Evolutionary conservation across 129 eudicot genomes (phyloP).

Genomic region (Sambucus nigra): DNA sequence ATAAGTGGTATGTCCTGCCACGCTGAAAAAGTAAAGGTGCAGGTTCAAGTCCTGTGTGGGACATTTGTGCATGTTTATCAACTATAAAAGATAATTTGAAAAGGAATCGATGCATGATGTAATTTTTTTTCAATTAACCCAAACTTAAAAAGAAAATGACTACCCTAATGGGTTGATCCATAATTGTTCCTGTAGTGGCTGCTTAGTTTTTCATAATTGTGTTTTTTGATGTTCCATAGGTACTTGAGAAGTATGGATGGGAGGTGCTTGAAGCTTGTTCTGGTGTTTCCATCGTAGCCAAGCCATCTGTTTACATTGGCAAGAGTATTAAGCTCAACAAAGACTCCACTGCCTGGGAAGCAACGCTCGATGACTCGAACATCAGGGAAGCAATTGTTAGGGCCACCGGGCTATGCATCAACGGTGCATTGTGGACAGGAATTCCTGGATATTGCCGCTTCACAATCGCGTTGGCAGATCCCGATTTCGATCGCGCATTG

Average conservation of each 20-base stretch:
- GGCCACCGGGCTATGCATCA: constrained; percentile 85
- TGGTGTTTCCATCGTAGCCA: constrained; percentile 85
- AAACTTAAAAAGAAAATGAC: background rate
- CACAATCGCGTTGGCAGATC: constrained; percentile 71
- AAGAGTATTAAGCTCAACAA: constrained; percentile 43
- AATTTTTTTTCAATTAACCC: too few relatives aligned
- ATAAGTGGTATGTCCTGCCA: background rate
- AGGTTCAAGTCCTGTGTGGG: too few relatives aligned
- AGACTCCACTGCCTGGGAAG: constrained; percentile 34
- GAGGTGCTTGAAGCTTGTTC: constrained; percentile 72
- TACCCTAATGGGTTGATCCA: background rate
- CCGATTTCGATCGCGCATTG: constrained; percentile 61
- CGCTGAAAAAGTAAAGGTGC: too few relatives aligned
- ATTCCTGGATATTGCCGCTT: constrained; percentile 85
- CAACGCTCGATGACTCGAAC: constrained; percentile 58
- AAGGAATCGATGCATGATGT: too few relatives aligned
- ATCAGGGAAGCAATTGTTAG: constrained; percentile 72
- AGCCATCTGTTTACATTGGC: constrained; percentile 59
- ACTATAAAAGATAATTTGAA: too few relatives aligned
- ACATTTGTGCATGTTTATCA: too few relatives aligned
- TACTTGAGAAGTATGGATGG: constrained; percentile 85
- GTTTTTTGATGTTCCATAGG: constrained; percentile 29
- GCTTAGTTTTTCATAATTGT: background rate
- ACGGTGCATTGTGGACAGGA: constrained; percentile 87
- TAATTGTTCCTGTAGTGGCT: background rate